phyloP scores from a whole-genome alignment of 768 basidiomycete species.

The Hebeloma cylindrosporum region DNA sequence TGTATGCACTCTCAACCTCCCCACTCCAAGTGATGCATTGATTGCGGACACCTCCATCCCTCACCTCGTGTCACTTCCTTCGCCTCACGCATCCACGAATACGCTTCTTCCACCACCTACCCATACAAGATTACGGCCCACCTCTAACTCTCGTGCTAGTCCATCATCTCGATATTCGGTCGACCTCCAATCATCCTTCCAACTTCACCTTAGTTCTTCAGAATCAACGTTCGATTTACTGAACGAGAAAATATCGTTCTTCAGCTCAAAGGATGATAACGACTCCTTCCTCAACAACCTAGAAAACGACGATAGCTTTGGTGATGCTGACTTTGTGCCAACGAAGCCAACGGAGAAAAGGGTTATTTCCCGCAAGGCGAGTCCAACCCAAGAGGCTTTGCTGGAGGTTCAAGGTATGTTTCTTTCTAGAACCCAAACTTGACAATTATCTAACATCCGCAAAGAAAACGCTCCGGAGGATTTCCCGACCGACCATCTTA shows the following conservation, averaged over 20 bases:
- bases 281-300: conserved; percentile 35
- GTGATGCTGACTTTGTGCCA: conserved; percentile 25
- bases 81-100: conserved; percentile 17
- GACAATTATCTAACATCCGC: too few relatives aligned
- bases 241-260: conserved; percentile 52
- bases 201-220: conserved; percentile 42
- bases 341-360: conserved; percentile 6
- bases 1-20: conserved; percentile 26
- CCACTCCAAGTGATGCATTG: conserved; percentile 20
- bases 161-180: conserved; percentile 44
- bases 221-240: conserved; percentile 53
- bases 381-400: not conserved
- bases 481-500: too few relatives aligned
- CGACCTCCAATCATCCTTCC: conserved; percentile 50
- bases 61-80: conserved; percentile 23
- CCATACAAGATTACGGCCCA: conserved; percentile 28
- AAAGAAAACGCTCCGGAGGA: too few relatives aligned
- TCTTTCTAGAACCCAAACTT: too few relatives aligned
- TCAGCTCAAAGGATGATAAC: conserved; percentile 31
- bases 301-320: conserved; percentile 43
- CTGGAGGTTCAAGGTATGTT: too few relatives aligned
- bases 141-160: conserved; percentile 25
- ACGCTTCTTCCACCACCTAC: conserved; percentile 8
- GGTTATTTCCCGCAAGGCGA: not conserved
- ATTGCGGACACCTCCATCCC: conserved; percentile 27